phyloP scores from a whole-genome alignment of 192 early-diverging fungal species.

The Gamsiella multidivaricata region DNA sequence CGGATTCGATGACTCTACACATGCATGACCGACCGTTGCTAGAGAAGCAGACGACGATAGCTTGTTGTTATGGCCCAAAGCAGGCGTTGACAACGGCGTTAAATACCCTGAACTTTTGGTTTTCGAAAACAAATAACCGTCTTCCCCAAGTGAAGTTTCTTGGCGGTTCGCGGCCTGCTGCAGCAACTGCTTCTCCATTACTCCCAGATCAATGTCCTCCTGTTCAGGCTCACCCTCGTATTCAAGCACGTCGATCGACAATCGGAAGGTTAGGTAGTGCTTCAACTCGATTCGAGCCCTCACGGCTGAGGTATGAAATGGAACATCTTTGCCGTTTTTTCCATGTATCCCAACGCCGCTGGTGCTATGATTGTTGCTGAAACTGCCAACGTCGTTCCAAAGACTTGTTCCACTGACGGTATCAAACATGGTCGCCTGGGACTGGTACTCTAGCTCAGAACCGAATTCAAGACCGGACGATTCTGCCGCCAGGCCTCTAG shows the following conservation, averaged over 20 bases:
- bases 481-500: background rate
- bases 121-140: too few species aligned
- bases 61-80: background rate
- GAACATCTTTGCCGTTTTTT: background rate
- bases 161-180: slow-evolving; percentile 2
- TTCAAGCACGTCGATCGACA: slow-evolving; percentile 44
- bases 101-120: background rate
- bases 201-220: slow-evolving; percentile 16
- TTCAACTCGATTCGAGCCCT: slow-evolving; percentile 38
- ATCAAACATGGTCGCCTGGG: background rate
- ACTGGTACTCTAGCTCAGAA: slow-evolving; percentile 17
- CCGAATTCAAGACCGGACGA: background rate
- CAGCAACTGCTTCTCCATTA: slow-evolving; percentile 23
- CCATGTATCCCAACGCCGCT: background rate
- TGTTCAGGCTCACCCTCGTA: slow-evolving; percentile 36
- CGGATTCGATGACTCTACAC: too few species aligned
- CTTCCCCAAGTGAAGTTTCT: background rate
- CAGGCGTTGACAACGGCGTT: background rate
- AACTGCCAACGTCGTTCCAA: background rate
- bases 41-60: background rate
- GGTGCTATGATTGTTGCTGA: background rate
- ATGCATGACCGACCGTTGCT: too few species aligned
- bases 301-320: background rate
- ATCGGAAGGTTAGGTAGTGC: slow-evolving; percentile 36
- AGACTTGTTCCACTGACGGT: background rate